A percentile compares a stretch with the other conserved stretches of the same genome.
Evolutionary conservation across 2,329 filamentous ascomycete species (phyloP).

Genomic region (Xenosphaeropsis pyriputrescens): DNA sequence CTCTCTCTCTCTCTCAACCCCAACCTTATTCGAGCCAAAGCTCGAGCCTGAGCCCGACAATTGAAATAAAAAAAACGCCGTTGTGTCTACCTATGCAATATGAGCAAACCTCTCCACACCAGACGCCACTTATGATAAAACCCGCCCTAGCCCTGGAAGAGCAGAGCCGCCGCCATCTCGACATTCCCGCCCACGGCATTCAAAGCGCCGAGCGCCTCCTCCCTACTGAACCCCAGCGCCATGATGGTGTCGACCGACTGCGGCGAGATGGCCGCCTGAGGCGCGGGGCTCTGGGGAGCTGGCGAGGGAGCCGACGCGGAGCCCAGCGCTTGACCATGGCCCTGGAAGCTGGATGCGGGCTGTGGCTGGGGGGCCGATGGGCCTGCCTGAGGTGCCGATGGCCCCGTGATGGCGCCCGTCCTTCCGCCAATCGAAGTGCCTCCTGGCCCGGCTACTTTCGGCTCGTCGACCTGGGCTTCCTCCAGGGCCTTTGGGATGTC

Average conservation of each 20-base stretch:
- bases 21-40: too few species aligned
- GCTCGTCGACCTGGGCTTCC: conserved; percentile 61
- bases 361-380: conserved; percentile 4
- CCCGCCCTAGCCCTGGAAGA: conserved; percentile 36
- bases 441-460: conserved; percentile 69
- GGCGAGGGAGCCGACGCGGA: conserved; percentile 12
- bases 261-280: conserved; percentile 22
- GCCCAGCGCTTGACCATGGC: conserved; percentile 2
- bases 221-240: conserved; percentile 61
- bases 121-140: neutral
- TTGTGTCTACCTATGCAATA: too few species aligned
- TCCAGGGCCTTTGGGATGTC: conserved; percentile 83
- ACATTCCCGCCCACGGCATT: conserved; percentile 76
- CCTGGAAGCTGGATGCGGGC: conserved; percentile 8
- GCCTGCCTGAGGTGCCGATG: conserved; percentile 14
- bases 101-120: neutral
- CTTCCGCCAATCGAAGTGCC: conserved; percentile 80
- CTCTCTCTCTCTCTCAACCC: too few species aligned
- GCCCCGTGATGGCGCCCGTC: conserved; percentile 57
- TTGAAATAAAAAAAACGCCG: too few species aligned
- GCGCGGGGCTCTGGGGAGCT: conserved; percentile 9
- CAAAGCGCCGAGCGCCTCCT: conserved; percentile 66
- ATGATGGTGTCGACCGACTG: conserved; percentile 64
- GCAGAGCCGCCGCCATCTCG: conserved; percentile 71
- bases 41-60: too few species aligned